Evolutionary conservation across 495 filamentous ascomycete genomes (phyloP).

Genomic region (Letharia columbiana): DNA sequence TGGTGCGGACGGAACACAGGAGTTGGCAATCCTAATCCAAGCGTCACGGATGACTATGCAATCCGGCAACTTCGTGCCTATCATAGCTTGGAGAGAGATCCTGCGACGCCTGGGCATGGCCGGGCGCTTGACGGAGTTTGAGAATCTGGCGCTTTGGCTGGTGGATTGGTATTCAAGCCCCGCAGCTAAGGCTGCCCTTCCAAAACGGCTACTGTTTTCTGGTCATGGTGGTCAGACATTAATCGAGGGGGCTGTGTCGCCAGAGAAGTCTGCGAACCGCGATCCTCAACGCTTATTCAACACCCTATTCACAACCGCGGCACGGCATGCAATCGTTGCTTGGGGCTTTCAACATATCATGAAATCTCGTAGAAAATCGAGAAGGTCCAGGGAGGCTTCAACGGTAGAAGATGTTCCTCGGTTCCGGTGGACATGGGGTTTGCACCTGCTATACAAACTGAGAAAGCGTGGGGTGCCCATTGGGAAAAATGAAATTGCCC

Average conservation of each 20-base stretch:
- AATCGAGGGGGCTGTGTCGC: not conserved
- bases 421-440: conserved; percentile 40
- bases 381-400: not conserved
- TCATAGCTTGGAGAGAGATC: conserved; percentile 40
- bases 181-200: conserved; percentile 1
- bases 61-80: conserved; percentile 29
- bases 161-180: conserved; percentile 32
- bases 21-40: conserved; percentile 27
- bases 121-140: conserved; percentile 35
- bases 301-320: conserved; percentile 37
- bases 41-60: conserved; percentile 31
- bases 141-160: conserved; percentile 37
- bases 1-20: conserved; percentile 11
- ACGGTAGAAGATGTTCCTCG: conserved; percentile 2
- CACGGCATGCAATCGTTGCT: conserved; percentile 47
- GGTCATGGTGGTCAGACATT: not conserved
- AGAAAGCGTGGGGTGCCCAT: conserved; percentile 40
- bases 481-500: conserved; percentile 29
- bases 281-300: conserved; percentile 30
- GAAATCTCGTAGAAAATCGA: conserved; percentile 13
- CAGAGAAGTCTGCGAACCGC: not conserved
- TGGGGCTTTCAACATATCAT: conserved; percentile 48
- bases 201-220: not conserved
- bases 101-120: conserved; percentile 42
- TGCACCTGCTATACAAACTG: conserved; percentile 44